Evolutionary conservation across 257 asterid genomes (phyloP), one percentile per base, ranked within the genome.

Genomic region (Linderniella brevidens): DNA sequence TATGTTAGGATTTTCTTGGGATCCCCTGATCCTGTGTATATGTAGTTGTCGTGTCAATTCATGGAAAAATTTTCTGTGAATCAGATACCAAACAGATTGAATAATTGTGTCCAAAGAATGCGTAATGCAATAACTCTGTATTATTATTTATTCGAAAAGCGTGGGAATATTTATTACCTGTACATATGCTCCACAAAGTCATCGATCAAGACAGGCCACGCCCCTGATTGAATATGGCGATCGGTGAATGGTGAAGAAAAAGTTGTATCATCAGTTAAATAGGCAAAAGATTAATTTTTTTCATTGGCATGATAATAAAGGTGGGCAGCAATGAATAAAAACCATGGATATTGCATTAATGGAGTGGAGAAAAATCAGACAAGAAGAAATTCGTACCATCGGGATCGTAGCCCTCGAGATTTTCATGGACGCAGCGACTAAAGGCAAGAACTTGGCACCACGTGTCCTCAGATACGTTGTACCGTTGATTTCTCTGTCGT

Each of bases 201-300:
- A 62, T 90, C 99, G 58, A 90, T 75, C 57, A 90, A 72, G 60
- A 85, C 70, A 16, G 99, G 99, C 96, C 99, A 90, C 11, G 99
- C 94, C 70, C 99, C 99, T 90, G 85, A 25, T 25, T 25, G 56
- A 25, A 25, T 53, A 62, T 41, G 52, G 11, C 5, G n/a, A 13
- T 15, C 8, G 49, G 55, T 43, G 11, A 16, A n/a, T 43, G 18
- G 17, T 43, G 11, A 43, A 8, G 50, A 44, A 15, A 17, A n/a
- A 15, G 17, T 36, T 9, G 15, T 19, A 8, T 19, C 38, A 17
- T 48, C 46, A 41, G 14, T 4, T n/a, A 12, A 41, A 17, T 5
- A 41, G 14, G 15, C 19, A 43, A 3, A 8, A 43, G 17, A 43
- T n/a, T 2, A 13, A 3, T 25, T 25, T 25, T 25, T 25, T 25